Conservation (phyloP, 176 grass and related monocot genomes). For the Chrysopogon serrulatus region DNA sequence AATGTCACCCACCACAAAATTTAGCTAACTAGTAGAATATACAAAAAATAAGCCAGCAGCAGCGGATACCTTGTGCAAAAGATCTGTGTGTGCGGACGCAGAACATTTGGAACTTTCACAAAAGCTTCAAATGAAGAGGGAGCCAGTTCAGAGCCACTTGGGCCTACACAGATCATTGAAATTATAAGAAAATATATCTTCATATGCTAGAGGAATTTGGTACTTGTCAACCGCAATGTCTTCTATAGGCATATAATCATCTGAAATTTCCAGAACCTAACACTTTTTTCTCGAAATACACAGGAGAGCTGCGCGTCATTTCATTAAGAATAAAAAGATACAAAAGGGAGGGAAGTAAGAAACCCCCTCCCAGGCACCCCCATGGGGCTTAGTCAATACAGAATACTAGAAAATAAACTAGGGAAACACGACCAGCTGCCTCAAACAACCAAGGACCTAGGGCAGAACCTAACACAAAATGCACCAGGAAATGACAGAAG, state of each 20-base stretch:
- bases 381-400: too few species aligned
- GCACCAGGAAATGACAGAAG: neutral
- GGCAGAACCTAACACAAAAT: neutral
- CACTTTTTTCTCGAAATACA: too few species aligned
- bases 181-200: constrained; percentile 7
- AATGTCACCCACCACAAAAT: neutral
- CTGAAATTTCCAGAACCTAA: constrained; percentile 20
- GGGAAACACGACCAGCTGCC: too few species aligned
- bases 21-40: constrained; percentile 6
- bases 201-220: constrained; percentile 11
- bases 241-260: constrained; percentile 4
- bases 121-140: constrained; percentile 87
- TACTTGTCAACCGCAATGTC: neutral
- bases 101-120: constrained; percentile 84
- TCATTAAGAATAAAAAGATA: too few species aligned
- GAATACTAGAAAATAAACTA: too few species aligned
- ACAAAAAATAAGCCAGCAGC: neutral
- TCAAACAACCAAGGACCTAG: too few species aligned
- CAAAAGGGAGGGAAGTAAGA: too few species aligned
- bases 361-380: too few species aligned
- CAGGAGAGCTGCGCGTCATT: too few species aligned
- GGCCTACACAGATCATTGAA: constrained; percentile 58
- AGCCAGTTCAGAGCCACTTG: constrained; percentile 67
- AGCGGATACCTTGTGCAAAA: constrained; percentile 83
- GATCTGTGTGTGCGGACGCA: constrained; percentile 91